A percentile compares a stretch with the other conserved stretches of the same genome.
Evolutionary conservation across 2,329 filamentous ascomycete species (phyloP).

Genomic region (Fulvia fulva): DNA sequence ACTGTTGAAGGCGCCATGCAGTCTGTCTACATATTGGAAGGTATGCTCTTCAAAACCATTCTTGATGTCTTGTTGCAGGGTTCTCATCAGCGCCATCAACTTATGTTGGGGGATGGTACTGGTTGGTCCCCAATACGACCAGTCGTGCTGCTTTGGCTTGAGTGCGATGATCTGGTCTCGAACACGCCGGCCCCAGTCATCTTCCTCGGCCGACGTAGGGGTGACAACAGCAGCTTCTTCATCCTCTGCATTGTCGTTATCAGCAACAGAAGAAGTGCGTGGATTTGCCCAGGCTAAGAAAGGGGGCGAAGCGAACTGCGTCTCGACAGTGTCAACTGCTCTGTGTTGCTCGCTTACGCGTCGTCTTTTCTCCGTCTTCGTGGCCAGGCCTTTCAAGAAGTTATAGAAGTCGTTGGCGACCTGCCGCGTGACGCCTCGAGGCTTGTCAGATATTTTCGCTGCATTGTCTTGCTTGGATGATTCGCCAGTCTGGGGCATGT

Average conservation of each 20-base stretch:
- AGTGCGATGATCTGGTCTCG: not conserved
- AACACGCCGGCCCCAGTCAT: not conserved
- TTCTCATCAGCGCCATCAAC: conserved; percentile 5
- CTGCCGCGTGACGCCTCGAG: not conserved
- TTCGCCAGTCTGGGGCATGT: not conserved
- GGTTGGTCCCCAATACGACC: conserved; percentile 16
- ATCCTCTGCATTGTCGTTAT: not conserved
- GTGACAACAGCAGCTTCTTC: not conserved
- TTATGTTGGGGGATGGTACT: conserved; percentile 8
- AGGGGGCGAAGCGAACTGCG: not conserved
- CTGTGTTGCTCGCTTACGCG: not conserved
- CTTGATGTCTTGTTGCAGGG: conserved; percentile 2
- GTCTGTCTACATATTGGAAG: conserved; percentile 7
- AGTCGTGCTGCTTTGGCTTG: conserved; percentile 1
- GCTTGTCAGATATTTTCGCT: not conserved
- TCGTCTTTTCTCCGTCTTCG: not conserved
- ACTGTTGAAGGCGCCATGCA: conserved; percentile 17
- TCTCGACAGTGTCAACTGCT: not conserved
- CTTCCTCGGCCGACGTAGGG: not conserved
- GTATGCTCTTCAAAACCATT: not conserved
- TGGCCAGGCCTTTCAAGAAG: not conserved
- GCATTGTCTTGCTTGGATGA: not conserved
- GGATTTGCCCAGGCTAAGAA: not conserved
- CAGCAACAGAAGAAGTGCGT: not conserved
- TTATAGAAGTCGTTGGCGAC: not conserved